Evolutionary conservation across 306 rosid genomes (phyloP).

Genomic region (Trifolium fragiferum): DNA sequence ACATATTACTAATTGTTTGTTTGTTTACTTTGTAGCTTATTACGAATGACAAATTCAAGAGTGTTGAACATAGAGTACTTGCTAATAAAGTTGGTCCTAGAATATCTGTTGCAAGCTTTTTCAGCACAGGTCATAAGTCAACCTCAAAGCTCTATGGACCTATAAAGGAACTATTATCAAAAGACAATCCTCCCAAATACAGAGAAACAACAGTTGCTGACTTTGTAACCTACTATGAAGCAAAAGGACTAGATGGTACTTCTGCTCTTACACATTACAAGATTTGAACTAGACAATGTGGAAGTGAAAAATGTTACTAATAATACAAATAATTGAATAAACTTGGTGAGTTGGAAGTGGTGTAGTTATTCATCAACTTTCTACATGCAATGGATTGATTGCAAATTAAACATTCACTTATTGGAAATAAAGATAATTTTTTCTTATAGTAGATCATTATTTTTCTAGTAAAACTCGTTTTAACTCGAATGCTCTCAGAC

Average conservation of each 20-base stretch:
- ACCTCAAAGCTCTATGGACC: conserved; percentile 48
- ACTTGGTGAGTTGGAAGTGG: neutral
- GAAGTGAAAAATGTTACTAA: neutral
- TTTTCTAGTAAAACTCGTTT: neutral
- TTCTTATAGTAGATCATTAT: neutral
- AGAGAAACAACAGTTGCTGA: conserved; percentile 45
- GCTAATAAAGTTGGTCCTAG: conserved; percentile 44
- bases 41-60: conserved; percentile 48
- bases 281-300: conserved; percentile 14
- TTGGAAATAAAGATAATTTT: neutral
- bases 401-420: neutral
- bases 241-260: conserved; percentile 49
- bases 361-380: neutral
- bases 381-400: neutral
- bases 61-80: conserved; percentile 44
- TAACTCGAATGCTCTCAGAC: neutral
- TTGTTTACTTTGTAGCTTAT: conserved; percentile 39
- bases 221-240: neutral
- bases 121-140: conserved; percentile 11
- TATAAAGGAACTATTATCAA: conserved; percentile 57
- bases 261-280: conserved; percentile 45
- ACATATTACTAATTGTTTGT: conserved; percentile 2
- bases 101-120: conserved; percentile 45
- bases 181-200: conserved; percentile 57
- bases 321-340: neutral